These are phyloP conservation scores for Paulinella micropora DNA, from an alignment of 78 protist genomes.

Conservation along the genomic window DNA sequence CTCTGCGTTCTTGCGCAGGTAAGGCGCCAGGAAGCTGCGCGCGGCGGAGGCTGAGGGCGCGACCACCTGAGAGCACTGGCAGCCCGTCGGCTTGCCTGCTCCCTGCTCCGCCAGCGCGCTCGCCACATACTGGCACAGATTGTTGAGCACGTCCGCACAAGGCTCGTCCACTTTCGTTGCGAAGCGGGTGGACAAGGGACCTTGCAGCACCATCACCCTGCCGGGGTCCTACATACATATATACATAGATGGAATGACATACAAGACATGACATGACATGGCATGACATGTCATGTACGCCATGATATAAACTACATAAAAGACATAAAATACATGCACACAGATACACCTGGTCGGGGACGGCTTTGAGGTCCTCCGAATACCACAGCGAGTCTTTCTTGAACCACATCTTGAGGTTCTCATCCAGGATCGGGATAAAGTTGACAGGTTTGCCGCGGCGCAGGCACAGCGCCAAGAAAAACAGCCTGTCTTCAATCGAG, in stretches of 20 bases:
- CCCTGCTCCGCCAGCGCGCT: background rate
- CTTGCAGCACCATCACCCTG: constrained; percentile 41
- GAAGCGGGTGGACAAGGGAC: constrained; percentile 37
- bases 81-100: background rate
- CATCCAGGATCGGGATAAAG: constrained; percentile 41
- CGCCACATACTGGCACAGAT: background rate
- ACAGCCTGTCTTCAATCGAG: constrained; percentile 21
- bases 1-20: too few relatives aligned
- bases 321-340: too few relatives aligned
- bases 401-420: constrained; percentile 23
- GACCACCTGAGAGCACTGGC: background rate
- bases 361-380: constrained; percentile 25
- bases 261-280: too few relatives aligned
- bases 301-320: too few relatives aligned
- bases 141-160: constrained; percentile 24
- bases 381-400: too few relatives aligned
- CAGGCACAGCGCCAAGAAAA: constrained; percentile 29
- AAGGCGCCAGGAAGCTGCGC: too few relatives aligned
- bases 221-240: too few relatives aligned
- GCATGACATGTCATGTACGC: too few relatives aligned
- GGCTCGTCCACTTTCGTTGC: constrained; percentile 30
- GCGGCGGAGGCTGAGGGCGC: too few relatives aligned
- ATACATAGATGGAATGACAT: too few relatives aligned
- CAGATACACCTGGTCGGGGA: constrained; percentile 17
- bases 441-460: constrained; percentile 33